Evolutionary conservation across 345 rosid species (phyloP).

Genomic region (Lepidium sativum): DNA sequence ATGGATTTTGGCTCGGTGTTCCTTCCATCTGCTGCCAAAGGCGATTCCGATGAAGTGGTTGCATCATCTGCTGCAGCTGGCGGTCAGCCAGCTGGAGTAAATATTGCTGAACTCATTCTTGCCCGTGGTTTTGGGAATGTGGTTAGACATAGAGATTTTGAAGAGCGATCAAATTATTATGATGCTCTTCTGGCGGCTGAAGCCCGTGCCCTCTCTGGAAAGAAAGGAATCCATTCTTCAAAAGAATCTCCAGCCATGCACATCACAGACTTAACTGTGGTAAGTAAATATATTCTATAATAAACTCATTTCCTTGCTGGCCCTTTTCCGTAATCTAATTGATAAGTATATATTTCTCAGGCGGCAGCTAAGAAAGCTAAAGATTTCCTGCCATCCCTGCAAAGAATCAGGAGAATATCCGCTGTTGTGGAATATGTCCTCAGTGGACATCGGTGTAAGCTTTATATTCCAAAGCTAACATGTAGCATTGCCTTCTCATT

Average conservation of each 20-base stretch:
- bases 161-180: constrained; percentile 91
- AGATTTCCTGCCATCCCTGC: constrained; percentile 83
- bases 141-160: constrained; percentile 83
- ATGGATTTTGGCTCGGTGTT: constrained; percentile 97
- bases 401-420: constrained; percentile 57
- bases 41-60: constrained; percentile 48
- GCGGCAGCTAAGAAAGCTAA: constrained; percentile 75
- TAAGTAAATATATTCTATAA: constrained; percentile 25
- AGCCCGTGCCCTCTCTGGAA: constrained; percentile 61
- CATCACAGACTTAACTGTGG: constrained; percentile 70
- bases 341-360: constrained; percentile 32
- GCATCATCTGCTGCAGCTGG: constrained; percentile 35
- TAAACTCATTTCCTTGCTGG: background rate
- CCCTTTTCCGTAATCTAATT: background rate
- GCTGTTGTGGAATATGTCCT: constrained; percentile 96
- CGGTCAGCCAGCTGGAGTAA: constrained; percentile 51
- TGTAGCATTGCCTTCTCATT: constrained; percentile 93
- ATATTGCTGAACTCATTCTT: constrained; percentile 74
- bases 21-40: constrained; percentile 54
- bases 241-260: constrained; percentile 75
- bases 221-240: constrained; percentile 77
- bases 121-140: constrained; percentile 78
- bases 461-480: constrained; percentile 81
- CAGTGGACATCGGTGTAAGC: constrained; percentile 97
- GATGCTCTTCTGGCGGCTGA: constrained; percentile 94